Base-by-base conservation (phyloP, 441 rosid species). In the Capsella rubella region DNA sequence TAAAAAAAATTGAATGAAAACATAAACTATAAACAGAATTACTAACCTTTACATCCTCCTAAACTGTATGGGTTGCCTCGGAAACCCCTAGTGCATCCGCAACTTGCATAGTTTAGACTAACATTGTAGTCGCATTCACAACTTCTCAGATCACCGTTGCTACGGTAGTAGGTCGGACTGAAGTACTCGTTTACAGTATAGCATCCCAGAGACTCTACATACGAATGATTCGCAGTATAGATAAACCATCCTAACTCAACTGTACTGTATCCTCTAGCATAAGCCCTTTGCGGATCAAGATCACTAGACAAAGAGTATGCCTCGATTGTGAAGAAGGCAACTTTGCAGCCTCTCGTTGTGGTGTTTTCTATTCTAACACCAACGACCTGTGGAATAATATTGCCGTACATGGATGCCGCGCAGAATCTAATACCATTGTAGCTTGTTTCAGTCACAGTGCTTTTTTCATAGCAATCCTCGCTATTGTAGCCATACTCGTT, bases 51-150 rank as follows among this genome's bases (percentile, higher is more conserved):
- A 46, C 91, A 87, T 6, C 84, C 88, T 31, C 40, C 27, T 0
- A 25, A 3, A 35, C 45, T 39, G 75, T 87, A 87, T 14, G 91
- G 89, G 64, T 87, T 89, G 5, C 90, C 90, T 6, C 1, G 0
- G 72, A 67, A 85, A 49, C 90, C 89, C 0, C 0, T 0, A 0
- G 0, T 0, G 67, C 91, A 87, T n/a, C 4, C n/a, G 72, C 88
- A 85, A 0, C 68, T 82, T 59, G 53, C 40, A 62, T 9, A 62
- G n/a, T 28, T 28, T 28, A 62, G 28, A 62, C 3, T 6, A 49
- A 3, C 11, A 49, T 49, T 32, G 8, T 11, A 1, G 31, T 49
- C 46, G 3, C 69, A 64, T 32, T 16, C 2, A 32, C 69, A 64
- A 28, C 6, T 61, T 16, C 0, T 40, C n/a, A n/a, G n/a, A n/a